A percentile compares a stretch with the other conserved stretches of the same genome.
Conservation (phyloP, 179 eudicot species). For the Vitellaria paradoxa region DNA sequence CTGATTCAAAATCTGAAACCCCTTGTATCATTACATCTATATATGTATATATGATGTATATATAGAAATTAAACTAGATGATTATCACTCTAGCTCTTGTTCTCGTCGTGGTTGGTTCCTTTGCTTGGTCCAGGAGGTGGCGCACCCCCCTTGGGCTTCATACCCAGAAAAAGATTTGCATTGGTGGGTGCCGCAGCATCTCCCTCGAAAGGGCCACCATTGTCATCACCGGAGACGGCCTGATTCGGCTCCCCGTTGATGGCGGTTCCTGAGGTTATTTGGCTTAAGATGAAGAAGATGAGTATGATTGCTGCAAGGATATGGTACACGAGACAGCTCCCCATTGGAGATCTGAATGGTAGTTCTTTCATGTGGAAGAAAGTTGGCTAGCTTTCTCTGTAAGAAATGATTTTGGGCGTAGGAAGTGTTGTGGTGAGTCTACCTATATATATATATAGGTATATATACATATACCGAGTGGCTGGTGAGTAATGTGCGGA, state of each 20-base stretch:
- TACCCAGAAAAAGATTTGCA: constrained; percentile 15
- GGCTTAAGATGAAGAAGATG: constrained; percentile 2
- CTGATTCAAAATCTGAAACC: no score
- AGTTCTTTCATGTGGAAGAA: not conserved
- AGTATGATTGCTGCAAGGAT: not conserved
- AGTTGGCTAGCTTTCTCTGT: not conserved
- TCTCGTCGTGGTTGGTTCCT: constrained; percentile 1
- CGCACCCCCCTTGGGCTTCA: constrained; percentile 21
- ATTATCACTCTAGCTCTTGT: constrained; percentile 5
- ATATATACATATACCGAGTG: no score
- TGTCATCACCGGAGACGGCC: not conserved
- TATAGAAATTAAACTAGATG: not conserved
- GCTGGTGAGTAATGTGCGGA: no score
- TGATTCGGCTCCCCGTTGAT: not conserved
- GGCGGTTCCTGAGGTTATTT: not conserved
- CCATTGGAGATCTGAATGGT: constrained; percentile 11
- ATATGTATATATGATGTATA: no score
- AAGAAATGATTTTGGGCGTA: not conserved
- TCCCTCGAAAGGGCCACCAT: not conserved
- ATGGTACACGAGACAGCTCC: not conserved
- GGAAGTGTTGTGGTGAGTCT: no score
- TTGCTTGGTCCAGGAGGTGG: constrained; percentile 26
- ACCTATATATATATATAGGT: no score
- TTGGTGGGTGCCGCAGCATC: no score
- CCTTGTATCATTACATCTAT: no score